Percentiles rank a stretch among this genome's conserved stretches.
These are phyloP conservation scores for Candida mesenterica DNA, from an alignment of 1,139 yeast species.

Conservation along the genomic window DNA sequence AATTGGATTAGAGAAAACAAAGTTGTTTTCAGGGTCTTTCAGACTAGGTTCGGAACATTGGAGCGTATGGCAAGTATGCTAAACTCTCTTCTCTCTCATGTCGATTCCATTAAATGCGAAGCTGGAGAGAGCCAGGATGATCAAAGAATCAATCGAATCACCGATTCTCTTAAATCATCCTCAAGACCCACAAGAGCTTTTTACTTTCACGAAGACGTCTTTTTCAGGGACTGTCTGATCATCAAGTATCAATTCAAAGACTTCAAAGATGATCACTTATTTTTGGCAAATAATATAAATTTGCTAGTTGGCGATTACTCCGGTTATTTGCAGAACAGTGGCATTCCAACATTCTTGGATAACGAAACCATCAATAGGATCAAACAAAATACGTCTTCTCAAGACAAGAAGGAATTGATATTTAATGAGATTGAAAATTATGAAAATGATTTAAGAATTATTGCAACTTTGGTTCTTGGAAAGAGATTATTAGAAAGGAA, in stretches of 20 bases:
- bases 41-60: constrained; percentile 27
- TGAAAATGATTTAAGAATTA: constrained; percentile 25
- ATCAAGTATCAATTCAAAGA: constrained; percentile 55
- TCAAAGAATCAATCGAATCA: constrained; percentile 4
- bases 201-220: constrained; percentile 63
- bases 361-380: constrained; percentile 14
- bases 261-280: constrained; percentile 53
- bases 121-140: constrained; percentile 5
- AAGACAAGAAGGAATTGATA: constrained; percentile 5
- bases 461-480: constrained; percentile 22
- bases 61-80: constrained; percentile 32
- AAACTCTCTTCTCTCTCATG: constrained; percentile 22
- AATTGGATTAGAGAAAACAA: constrained; percentile 55
- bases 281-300: constrained; percentile 29
- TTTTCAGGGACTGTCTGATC: constrained; percentile 56
- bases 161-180: constrained; percentile 12
- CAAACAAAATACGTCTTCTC: constrained; percentile 4
- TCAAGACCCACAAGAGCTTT: constrained; percentile 44
- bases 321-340: constrained; percentile 13
- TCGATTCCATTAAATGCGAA: constrained; percentile 1
- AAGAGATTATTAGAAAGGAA: constrained; percentile 14
- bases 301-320: constrained; percentile 35
- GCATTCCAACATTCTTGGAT: constrained; percentile 30
- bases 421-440: constrained; percentile 16
- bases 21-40: constrained; percentile 36